Evolutionary conservation across 2,329 filamentous ascomycete species (phyloP), one percentile per base, ranked within the genome.

Genomic region (Drechslerella stenobrocha): DNA sequence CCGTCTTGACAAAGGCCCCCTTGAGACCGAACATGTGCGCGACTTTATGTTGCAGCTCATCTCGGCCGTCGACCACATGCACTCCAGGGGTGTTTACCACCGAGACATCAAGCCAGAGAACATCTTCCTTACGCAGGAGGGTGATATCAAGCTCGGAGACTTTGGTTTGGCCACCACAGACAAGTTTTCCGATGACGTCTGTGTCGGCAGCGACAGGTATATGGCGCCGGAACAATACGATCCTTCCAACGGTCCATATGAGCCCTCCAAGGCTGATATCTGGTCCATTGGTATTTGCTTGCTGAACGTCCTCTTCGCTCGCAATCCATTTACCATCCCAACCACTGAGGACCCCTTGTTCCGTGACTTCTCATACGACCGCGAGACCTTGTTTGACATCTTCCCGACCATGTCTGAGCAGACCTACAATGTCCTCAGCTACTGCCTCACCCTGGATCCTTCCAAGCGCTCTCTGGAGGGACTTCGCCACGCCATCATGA

Each of bases 211-310:
- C 76, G 93, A 98, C 76, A 90, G 93, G 58, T 98, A 98, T 80
- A 98, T 98, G 93, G 91, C 93, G 58, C 93, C 93, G 3, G 93
- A 98, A 78, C 93, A 98, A 77, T 97, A 93, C 74, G 92, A 97
- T 76, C 63, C 63, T 18, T 90, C 91, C 53, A 84, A 86, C 72
- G 87, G 86, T 70, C 93, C 93, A 65, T 98, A 98, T 79, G 92
- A 90, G 58, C 91, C 93, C 46, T 89, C 89, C 45, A 85, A 93
- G 78, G 93, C 93, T 52, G 93, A 98, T 76, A 86, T 96, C 73
- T 98, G 93, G 93, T 90, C 93, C 60, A 88, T 98, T 75, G 93
- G 93, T 70, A 92, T 98, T 77, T 96, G 93, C 77, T 80, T 98
- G 71, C 83, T 98, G 75, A 98, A 98, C 79, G 88, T 97, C 70